These are phyloP conservation scores for Parietaria judaica DNA, from an alignment of 306 rosid genomes.

Conservation along the genomic window DNA sequence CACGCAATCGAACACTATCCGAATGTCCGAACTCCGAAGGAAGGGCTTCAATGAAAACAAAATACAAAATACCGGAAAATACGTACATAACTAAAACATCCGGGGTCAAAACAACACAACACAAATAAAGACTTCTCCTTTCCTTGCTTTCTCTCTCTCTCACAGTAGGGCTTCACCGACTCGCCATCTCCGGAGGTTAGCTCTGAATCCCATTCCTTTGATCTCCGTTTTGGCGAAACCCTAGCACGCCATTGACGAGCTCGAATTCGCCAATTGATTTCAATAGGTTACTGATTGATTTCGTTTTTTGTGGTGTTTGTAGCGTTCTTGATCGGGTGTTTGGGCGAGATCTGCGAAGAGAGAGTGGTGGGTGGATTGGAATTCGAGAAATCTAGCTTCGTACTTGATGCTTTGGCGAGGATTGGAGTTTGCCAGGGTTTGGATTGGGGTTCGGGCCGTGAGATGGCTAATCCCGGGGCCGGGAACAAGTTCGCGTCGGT, in stretches of 20 bases:
- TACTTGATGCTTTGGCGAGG: constrained; percentile 63
- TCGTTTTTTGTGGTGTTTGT: neutral
- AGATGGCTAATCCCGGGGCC: constrained; percentile 88
- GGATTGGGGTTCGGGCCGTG: constrained; percentile 27
- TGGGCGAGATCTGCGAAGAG: constrained; percentile 16
- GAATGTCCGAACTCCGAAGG: no score
- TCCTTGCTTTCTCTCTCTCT: no score
- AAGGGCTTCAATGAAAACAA: no score
- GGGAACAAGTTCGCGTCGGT: constrained; percentile 77
- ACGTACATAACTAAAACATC: no score
- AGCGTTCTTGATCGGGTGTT: constrained; percentile 27
- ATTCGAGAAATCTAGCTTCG: neutral
- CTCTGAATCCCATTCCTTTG: constrained; percentile 12
- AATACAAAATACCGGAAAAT: no score
- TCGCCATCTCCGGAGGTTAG: constrained; percentile 27
- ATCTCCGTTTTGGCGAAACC: constrained; percentile 21
- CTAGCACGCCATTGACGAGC: constrained; percentile 18
- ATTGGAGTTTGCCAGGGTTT: constrained; percentile 33
- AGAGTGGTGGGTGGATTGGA: constrained; percentile 15
- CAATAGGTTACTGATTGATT: neutral
- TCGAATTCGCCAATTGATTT: neutral
- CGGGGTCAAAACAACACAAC: no score
- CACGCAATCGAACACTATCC: no score
- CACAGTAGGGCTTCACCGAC: no score
- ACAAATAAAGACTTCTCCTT: no score